Percentiles rank a stretch among this genome's conserved stretches.
These are phyloP conservation scores for Trichoderma harzianum DNA, from an alignment of 2,329 filamentous ascomycete genomes.

Conservation along the genomic window DNA sequence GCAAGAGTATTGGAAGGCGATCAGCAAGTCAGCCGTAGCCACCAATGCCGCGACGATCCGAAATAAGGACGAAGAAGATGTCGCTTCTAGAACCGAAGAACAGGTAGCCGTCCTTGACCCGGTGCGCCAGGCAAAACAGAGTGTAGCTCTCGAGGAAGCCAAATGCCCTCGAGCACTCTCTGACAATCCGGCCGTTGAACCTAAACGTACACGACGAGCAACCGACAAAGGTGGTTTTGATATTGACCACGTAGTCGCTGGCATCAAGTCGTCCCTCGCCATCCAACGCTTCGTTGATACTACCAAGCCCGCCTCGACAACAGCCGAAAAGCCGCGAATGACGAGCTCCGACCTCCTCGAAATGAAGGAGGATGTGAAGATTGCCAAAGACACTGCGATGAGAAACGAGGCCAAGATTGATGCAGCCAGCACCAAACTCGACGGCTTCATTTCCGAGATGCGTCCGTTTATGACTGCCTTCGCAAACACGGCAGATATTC, in stretches of 20 bases:
- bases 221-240: background rate
- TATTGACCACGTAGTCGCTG: background rate
- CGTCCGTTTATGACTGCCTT: background rate
- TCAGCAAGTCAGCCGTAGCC: no score
- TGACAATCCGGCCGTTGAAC: background rate
- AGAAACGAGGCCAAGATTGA: background rate
- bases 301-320: background rate
- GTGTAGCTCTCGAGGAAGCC: background rate
- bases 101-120: background rate
- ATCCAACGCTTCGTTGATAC: background rate
- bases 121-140: background rate
- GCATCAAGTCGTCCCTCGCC: background rate
- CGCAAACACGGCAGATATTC: background rate
- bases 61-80: background rate
- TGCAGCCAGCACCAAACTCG: background rate
- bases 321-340: background rate
- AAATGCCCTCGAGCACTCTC: background rate
- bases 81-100: accelerated
- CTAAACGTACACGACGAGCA: background rate
- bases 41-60: no score
- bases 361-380: background rate
- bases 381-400: background rate
- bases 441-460: background rate
- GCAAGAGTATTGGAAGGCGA: no score
- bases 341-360: background rate